Evolutionary conservation across 2,329 filamentous ascomycete genomes (phyloP).

Genomic region (Colletotrichum nymphaeae): DNA sequence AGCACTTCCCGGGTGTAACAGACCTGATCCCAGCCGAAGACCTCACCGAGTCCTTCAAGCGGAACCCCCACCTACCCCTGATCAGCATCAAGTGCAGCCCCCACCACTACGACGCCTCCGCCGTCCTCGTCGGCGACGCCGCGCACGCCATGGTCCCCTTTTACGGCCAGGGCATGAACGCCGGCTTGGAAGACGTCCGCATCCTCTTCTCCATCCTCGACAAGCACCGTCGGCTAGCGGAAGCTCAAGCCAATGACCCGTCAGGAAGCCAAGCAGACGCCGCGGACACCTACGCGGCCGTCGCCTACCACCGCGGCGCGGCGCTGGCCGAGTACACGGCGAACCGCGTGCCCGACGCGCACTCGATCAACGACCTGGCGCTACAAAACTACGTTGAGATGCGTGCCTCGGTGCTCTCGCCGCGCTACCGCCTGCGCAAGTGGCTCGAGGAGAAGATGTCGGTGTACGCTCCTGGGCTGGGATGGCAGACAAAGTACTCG

Average conservation of each 20-base stretch:
- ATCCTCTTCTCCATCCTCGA: conserved; percentile 88
- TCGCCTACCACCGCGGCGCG: conserved; percentile 70
- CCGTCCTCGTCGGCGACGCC: conserved; percentile 90
- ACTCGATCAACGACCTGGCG: conserved; percentile 93
- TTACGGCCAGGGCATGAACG: conserved; percentile 98
- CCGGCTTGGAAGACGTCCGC: conserved; percentile 92
- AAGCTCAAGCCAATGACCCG: conserved; percentile 53
- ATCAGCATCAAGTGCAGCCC: conserved; percentile 94
- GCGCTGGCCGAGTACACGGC: conserved; percentile 82
- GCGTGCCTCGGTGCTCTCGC: conserved; percentile 84
- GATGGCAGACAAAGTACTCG: conserved; percentile 93
- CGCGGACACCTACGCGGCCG: conserved; percentile 59
- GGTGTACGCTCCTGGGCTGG: conserved; percentile 78
- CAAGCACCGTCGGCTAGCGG: conserved; percentile 63
- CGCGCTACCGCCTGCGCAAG: conserved; percentile 84
- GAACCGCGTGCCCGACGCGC: conserved; percentile 80
- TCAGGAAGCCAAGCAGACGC: conserved; percentile 40
- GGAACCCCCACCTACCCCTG: conserved; percentile 90
- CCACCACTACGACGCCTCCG: conserved; percentile 82
- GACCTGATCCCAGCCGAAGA: conserved; percentile 74
- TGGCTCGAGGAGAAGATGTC: conserved; percentile 86
- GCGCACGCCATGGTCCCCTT: conserved; percentile 99
- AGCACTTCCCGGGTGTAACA: conserved; percentile 88
- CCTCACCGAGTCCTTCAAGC: conserved; percentile 78
- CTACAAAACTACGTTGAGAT: conserved; percentile 95